These are phyloP conservation scores for Aspergillus affinis DNA, from an alignment of 495 filamentous ascomycete genomes.

Conservation along the genomic window DNA sequence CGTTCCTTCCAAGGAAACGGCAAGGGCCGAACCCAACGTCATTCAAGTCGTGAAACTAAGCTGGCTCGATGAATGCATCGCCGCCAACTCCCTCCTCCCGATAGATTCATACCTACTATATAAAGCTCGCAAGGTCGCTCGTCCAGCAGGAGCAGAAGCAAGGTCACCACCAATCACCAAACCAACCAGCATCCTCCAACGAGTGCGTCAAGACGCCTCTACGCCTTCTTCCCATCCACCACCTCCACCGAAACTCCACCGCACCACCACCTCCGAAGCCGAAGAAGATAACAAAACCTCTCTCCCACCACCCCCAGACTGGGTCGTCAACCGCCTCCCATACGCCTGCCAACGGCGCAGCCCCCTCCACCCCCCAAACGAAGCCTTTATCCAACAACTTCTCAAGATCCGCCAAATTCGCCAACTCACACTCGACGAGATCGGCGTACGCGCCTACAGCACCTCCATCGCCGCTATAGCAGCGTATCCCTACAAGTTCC, in stretches of 20 bases:
- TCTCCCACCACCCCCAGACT: conserved; percentile 65
- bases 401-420: conserved; percentile 72
- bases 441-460: conserved; percentile 85
- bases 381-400: conserved; percentile 71
- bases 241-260: conserved; percentile 49
- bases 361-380: conserved; percentile 68
- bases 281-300: conserved; percentile 44
- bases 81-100: conserved; percentile 52
- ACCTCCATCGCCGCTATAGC: conserved; percentile 79
- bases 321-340: conserved; percentile 59
- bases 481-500: conserved; percentile 72
- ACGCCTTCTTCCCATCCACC: conserved; percentile 17
- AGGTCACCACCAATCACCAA: conserved; percentile 5
- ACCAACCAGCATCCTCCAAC: conserved; percentile 44
- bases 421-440: conserved; percentile 66
- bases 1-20: neutral
- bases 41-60: conserved; percentile 70
- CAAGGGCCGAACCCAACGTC: conserved; percentile 22
- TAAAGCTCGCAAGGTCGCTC: conserved; percentile 39
- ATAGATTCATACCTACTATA: conserved; percentile 67
- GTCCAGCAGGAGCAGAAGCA: conserved; percentile 10
- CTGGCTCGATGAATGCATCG: conserved; percentile 71
- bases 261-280: conserved; percentile 72
- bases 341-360: conserved; percentile 84
- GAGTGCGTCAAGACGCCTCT: conserved; percentile 52